Evolutionary conservation across 441 rosid genomes (phyloP).

Genomic region (Erodium trifolium): DNA sequence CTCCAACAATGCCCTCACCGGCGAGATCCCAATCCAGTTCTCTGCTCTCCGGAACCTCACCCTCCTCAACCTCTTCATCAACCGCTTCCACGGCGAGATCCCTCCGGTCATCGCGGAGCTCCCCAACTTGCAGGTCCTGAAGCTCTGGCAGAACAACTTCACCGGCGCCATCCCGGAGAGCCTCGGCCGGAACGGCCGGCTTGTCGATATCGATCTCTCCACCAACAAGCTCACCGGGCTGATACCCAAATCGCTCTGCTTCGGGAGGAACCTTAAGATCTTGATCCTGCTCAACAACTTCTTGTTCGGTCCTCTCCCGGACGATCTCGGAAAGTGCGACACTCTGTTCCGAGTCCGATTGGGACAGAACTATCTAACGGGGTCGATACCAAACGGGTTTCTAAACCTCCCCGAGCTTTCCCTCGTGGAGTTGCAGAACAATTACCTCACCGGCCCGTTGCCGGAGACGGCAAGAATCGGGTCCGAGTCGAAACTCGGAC

Average conservation of each 20-base stretch:
- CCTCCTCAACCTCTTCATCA: slow-evolving; percentile 34
- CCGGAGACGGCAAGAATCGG: slow-evolving; percentile 36
- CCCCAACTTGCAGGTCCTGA: slow-evolving; percentile 69
- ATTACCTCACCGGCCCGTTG: slow-evolving; percentile 56
- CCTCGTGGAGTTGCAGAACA: slow-evolving; percentile 82
- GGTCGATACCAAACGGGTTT: slow-evolving; percentile 72
- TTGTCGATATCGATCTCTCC: slow-evolving; percentile 58
- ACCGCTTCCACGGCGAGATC: slow-evolving; percentile 49
- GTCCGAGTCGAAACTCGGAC: slow-evolving; percentile 52
- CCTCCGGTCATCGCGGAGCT: slow-evolving; percentile 72
- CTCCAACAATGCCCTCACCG: slow-evolving; percentile 68
- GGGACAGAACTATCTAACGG: slow-evolving; percentile 82
- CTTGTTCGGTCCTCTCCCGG: slow-evolving; percentile 75
- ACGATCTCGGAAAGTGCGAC: slow-evolving; percentile 56
- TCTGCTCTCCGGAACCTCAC: slow-evolving; percentile 58
- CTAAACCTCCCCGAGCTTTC: slow-evolving; percentile 61
- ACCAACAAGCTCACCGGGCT: slow-evolving; percentile 78
- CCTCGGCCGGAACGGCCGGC: slow-evolving; percentile 19
- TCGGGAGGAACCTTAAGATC: slow-evolving; percentile 58
- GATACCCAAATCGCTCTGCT: slow-evolving; percentile 68
- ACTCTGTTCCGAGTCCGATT: slow-evolving; percentile 71
- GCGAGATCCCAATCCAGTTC: slow-evolving; percentile 70
- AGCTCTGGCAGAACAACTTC: slow-evolving; percentile 91
- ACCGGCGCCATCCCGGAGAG: slow-evolving; percentile 65
- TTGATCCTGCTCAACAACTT: slow-evolving; percentile 69